A percentile compares a stretch with the other conserved stretches of the same genome.
These are phyloP conservation scores for Cadophora sp. DNA, from an alignment of 2,329 filamentous ascomycete species.

Conservation along the genomic window DNA sequence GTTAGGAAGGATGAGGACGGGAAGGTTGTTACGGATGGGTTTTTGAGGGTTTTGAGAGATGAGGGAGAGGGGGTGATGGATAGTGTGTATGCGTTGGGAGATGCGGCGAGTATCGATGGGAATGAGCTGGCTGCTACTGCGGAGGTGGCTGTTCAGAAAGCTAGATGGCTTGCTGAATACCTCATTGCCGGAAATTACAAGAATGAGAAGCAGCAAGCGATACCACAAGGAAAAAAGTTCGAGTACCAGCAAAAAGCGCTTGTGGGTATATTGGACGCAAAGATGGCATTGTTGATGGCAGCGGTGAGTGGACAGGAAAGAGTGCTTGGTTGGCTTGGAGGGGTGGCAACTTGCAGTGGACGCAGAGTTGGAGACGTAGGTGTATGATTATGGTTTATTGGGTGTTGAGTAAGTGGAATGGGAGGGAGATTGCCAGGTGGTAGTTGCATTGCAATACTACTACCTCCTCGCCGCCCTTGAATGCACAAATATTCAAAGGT, in stretches of 20 bases:
- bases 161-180: slow-evolving; percentile 67
- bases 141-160: slow-evolving; percentile 77
- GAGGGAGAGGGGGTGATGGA: slow-evolving; percentile 42
- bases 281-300: slow-evolving; percentile 34
- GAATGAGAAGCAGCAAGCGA: neutral
- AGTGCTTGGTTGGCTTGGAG: slow-evolving; percentile 38
- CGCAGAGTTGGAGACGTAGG: slow-evolving; percentile 35
- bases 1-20: slow-evolving; percentile 50
- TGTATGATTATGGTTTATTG: slow-evolving; percentile 35
- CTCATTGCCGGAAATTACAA: slow-evolving; percentile 51
- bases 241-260: slow-evolving; percentile 32
- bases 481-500: too few species aligned
- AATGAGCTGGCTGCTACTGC: slow-evolving; percentile 67
- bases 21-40: slow-evolving; percentile 66
- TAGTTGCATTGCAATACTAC: slow-evolving; percentile 2
- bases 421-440: slow-evolving; percentile 31
- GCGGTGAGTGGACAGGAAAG: slow-evolving; percentile 32
- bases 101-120: slow-evolving; percentile 68
- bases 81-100: slow-evolving; percentile 69
- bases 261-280: slow-evolving; percentile 34
- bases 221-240: slow-evolving; percentile 19
- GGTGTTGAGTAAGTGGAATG: slow-evolving; percentile 33
- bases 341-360: slow-evolving; percentile 36
- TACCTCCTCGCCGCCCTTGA: too few species aligned
- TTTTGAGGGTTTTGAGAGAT: slow-evolving; percentile 61